A percentile compares a stretch with the other conserved stretches of the same genome.
Conservation (phyloP, 2,329 filamentous ascomycete genomes). For the Pestalotiopsis sp. region DNA sequence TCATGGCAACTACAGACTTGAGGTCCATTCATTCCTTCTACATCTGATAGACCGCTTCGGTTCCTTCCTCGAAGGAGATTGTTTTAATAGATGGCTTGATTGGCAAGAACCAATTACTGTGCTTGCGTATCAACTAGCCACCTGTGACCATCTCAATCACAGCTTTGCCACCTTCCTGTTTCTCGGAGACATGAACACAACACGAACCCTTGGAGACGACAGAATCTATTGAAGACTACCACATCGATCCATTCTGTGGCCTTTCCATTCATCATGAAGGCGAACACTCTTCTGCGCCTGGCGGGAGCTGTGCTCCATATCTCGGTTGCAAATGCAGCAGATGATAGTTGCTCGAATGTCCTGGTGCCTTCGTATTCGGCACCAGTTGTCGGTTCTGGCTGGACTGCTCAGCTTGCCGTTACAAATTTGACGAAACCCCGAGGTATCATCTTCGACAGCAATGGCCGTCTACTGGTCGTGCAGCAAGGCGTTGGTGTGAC, state of each 20-base stretch:
- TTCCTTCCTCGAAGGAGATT: not conserved
- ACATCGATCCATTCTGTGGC: not conserved
- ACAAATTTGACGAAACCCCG: conserved; percentile 30
- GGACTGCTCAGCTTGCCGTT: conserved; percentile 15
- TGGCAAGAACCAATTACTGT: not conserved
- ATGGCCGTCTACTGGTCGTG: conserved; percentile 38
- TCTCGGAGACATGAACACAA: not conserved
- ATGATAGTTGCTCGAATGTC: conserved; percentile 7
- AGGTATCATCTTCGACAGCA: conserved; percentile 35
- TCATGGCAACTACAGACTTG: not conserved
- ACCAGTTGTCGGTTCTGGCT: conserved; percentile 19
- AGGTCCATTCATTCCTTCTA: not conserved
- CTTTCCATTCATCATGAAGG: conserved; percentile 5
- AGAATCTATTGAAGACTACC: not conserved
- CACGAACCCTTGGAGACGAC: not conserved
- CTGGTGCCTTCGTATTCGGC: conserved; percentile 14
- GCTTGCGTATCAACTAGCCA: not conserved
- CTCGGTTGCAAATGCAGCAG: not conserved
- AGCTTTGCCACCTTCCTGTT: not conserved
- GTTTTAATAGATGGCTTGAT: not conserved
- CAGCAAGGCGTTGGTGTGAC: conserved; percentile 33
- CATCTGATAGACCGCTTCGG: not conserved
- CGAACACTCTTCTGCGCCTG: not conserved
- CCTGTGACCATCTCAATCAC: not conserved
- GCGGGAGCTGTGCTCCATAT: not conserved